Percentiles rank a stretch among this genome's conserved stretches.
phyloP scores from a whole-genome alignment of 768 basidiomycete genomes.

The Tylopilus vinaceipallidus region DNA sequence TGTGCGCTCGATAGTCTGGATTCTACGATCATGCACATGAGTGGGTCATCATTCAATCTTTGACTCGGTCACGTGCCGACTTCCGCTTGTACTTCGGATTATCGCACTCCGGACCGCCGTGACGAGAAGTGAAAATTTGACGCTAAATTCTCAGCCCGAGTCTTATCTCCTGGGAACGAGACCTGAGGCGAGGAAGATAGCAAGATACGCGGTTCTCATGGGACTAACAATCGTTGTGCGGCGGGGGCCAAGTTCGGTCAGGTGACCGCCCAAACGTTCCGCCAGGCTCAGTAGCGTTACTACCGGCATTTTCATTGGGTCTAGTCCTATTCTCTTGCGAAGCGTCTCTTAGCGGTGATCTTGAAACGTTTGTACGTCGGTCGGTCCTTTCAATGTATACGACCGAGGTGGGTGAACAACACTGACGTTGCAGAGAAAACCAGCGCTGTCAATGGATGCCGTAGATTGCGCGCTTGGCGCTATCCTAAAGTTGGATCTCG shows the following conservation, averaged over 20 bases:
- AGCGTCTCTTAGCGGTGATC: neutral
- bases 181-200: neutral
- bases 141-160: neutral
- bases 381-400: too few relatives aligned
- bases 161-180: constrained; percentile 7
- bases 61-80: too few relatives aligned
- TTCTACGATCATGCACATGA: too few relatives aligned
- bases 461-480: neutral
- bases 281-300: too few relatives aligned
- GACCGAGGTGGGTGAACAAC: neutral
- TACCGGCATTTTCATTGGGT: neutral
- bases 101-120: too few relatives aligned
- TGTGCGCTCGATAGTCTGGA: too few relatives aligned
- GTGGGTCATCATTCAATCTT: too few relatives aligned
- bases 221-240: neutral
- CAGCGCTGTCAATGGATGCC: neutral
- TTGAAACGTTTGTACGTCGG: too few relatives aligned
- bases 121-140: too few relatives aligned
- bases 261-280: too few relatives aligned
- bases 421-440: neutral
- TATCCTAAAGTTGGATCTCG: constrained; percentile 4
- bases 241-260: neutral
- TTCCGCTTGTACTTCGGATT: too few relatives aligned
- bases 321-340: neutral
- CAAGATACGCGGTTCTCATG: neutral